phyloP scores from a whole-genome alignment of 441 rosid species.

The Syzygium malaccense region DNA sequence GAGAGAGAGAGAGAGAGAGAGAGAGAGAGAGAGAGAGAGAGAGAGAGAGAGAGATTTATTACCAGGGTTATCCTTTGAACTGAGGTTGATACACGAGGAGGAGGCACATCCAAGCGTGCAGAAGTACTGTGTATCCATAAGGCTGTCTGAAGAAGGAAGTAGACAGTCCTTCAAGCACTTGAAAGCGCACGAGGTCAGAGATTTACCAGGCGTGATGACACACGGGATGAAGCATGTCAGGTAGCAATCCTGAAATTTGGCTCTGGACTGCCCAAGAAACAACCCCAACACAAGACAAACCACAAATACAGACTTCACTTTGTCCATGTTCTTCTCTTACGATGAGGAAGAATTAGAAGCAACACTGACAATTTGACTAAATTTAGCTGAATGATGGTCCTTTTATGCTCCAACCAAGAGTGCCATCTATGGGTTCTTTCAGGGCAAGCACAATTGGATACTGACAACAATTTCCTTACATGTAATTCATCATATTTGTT shows the following conservation, averaged over 20 bases:
- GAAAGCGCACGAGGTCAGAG: background rate
- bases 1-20: background rate
- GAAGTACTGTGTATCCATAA: constrained; percentile 4
- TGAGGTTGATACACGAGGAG: background rate
- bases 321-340: background rate
- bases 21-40: background rate
- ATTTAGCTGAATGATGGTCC: background rate
- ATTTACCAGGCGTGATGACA: background rate
- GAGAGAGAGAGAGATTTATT: background rate
- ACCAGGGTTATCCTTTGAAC: background rate
- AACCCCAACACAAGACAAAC: background rate
- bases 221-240: constrained; percentile 18
- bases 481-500: background rate
- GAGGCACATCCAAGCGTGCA: constrained; percentile 38
- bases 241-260: constrained; percentile 25
- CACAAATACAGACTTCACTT: background rate
- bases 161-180: constrained; percentile 30
- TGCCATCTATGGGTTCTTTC: background rate
- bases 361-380: background rate
- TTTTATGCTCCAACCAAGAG: background rate
- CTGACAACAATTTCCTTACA: too few relatives aligned
- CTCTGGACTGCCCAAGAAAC: background rate
- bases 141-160: background rate
- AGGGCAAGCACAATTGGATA: background rate
- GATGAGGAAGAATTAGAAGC: background rate